Percentiles rank a stretch among this genome's conserved stretches.
phyloP scores from a whole-genome alignment of 108 stramenopile genomes.

The Skeletonema tropicum region DNA sequence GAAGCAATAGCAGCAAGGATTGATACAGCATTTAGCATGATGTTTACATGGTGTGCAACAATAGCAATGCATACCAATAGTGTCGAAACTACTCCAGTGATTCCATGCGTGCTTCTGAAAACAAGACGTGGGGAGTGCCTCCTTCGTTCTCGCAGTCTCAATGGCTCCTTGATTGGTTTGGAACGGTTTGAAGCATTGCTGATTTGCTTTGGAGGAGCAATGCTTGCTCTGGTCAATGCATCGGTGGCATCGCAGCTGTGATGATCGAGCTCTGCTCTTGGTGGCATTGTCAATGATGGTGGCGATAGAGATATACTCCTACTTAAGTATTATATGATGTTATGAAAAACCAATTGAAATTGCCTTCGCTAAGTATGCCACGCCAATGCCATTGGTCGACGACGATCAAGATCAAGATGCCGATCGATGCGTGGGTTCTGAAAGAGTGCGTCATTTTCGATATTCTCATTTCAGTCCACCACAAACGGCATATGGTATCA shows the following conservation, averaged over 20 bases:
- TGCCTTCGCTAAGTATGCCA: no score
- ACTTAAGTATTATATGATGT: no score
- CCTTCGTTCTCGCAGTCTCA: not conserved
- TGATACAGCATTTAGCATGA: not conserved
- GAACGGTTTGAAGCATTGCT: not conserved
- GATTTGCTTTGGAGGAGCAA: not conserved
- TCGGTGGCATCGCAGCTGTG: not conserved
- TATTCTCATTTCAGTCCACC: no score
- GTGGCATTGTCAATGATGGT: not conserved
- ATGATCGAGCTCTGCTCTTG: not conserved
- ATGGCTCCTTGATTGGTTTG: not conserved
- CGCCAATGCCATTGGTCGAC: no score
- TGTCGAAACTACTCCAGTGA: slow-evolving; percentile 8
- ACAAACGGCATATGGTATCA: no score
- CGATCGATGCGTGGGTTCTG: no score
- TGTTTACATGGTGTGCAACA: not conserved
- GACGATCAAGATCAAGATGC: no score
- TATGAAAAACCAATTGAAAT: no score
- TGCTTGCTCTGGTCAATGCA: not conserved
- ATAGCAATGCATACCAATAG: slow-evolving; percentile 19
- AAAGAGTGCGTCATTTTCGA: no score
- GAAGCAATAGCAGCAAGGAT: slow-evolving; percentile 16
- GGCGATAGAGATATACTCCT: no score
- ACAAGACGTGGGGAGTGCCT: slow-evolving; percentile 9
- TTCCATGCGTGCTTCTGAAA: slow-evolving; percentile 12